A percentile compares a stretch with the other conserved stretches of the same genome.
These are phyloP conservation scores for Ophiostoma ips DNA, from an alignment of 2,329 filamentous ascomycete genomes.

Conservation along the genomic window DNA sequence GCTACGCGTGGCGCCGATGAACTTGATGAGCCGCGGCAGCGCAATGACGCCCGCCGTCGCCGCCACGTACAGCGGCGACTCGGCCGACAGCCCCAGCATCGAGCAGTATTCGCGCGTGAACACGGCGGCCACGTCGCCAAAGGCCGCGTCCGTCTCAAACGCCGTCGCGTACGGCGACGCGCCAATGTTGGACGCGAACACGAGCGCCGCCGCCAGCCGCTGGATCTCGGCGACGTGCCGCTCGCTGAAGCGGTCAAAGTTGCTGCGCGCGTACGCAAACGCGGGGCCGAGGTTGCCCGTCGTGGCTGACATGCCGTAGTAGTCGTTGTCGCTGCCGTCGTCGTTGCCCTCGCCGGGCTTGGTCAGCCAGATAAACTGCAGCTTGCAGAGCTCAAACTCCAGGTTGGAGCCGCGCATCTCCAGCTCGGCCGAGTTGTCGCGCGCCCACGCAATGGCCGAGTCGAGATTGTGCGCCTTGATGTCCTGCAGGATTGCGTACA, in stretches of 20 bases:
- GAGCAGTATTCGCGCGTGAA: constrained; percentile 95
- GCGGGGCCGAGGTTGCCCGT: constrained; percentile 29
- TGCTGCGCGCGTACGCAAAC: constrained; percentile 57
- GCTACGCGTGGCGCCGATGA: constrained; percentile 73
- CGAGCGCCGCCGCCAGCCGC: constrained; percentile 66
- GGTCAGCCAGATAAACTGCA: constrained; percentile 85
- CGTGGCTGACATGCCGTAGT: constrained; percentile 35
- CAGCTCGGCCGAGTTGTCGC: constrained; percentile 52
- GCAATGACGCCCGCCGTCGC: constrained; percentile 87
- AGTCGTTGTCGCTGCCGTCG: constrained; percentile 36
- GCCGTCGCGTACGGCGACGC: constrained; percentile 66
- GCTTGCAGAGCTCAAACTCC: constrained; percentile 82
- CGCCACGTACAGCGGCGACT: constrained; percentile 85
- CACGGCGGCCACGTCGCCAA: constrained; percentile 69
- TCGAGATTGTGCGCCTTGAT: constrained; percentile 60
- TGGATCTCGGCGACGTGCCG: constrained; percentile 70
- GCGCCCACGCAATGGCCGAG: constrained; percentile 81
- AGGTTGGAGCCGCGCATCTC: constrained; percentile 80
- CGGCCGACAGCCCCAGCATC: constrained; percentile 73
- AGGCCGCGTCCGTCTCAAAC: constrained; percentile 54
- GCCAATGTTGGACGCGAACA: constrained; percentile 60
- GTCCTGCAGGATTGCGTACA: constrained; percentile 79
- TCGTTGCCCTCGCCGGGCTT: constrained; percentile 15
- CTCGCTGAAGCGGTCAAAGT: constrained; percentile 61
- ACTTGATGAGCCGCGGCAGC: constrained; percentile 75